Evolutionary conservation across 208 protist genomes (phyloP).

Genomic region (Trypanosoma rangeli): DNA sequence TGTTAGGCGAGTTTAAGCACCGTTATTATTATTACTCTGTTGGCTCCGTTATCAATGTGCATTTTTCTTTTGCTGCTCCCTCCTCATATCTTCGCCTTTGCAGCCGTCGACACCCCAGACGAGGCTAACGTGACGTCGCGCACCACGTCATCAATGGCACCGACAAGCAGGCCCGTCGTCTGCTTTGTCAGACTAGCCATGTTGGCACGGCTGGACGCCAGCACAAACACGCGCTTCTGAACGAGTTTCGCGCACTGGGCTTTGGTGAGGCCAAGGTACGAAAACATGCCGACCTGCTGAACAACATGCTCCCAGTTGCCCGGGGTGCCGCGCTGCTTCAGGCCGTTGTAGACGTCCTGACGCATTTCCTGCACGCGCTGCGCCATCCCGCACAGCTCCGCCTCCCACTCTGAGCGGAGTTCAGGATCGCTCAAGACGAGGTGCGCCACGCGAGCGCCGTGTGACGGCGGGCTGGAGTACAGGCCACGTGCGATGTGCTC

Average conservation of each 20-base stretch:
- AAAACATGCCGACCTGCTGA: slow-evolving; percentile 99
- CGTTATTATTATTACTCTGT: background rate
- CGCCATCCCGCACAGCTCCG: slow-evolving; percentile 90
- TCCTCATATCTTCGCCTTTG: too few relatives aligned
- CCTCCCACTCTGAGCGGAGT: slow-evolving; percentile 90
- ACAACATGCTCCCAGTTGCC: slow-evolving; percentile 95
- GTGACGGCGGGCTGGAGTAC: slow-evolving; percentile 96
- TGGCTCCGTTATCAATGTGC: too few relatives aligned
- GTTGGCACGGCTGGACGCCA: slow-evolving; percentile 70
- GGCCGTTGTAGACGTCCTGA: slow-evolving; percentile 60
- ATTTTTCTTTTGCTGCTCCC: too few relatives aligned
- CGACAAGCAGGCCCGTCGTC: slow-evolving; percentile 59
- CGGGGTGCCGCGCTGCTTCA: slow-evolving; percentile 72
- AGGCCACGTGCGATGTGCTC: slow-evolving; percentile 88
- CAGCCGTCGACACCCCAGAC: too few relatives aligned
- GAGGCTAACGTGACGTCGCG: slow-evolving; percentile 15
- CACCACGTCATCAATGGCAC: slow-evolving; percentile 70
- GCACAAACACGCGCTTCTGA: slow-evolving; percentile 77
- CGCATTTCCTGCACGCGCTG: slow-evolving; percentile 86
- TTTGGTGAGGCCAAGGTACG: slow-evolving; percentile 94
- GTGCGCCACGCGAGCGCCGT: slow-evolving; percentile 95
- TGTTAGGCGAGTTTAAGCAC: slow-evolving; percentile 1
- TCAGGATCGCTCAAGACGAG: slow-evolving; percentile 83
- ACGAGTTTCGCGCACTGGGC: slow-evolving; percentile 77
- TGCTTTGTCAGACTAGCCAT: slow-evolving; percentile 75